Evolutionary conservation across 345 rosid species (phyloP).

Genomic region (Conringia planisiliqua): DNA sequence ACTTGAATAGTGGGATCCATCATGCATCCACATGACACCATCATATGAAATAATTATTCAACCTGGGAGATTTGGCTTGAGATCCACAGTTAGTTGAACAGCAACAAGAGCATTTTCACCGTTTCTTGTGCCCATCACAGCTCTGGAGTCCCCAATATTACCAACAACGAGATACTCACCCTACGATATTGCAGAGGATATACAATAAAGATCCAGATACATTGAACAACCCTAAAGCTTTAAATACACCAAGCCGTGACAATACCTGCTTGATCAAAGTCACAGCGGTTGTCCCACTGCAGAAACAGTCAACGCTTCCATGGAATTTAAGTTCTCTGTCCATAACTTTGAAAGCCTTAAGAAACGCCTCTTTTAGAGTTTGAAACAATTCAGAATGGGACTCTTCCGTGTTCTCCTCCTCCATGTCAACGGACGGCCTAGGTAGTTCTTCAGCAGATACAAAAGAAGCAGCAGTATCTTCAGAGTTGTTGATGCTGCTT

Average conservation of each 20-base stretch:
- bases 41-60: constrained; percentile 4
- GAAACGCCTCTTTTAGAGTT: constrained; percentile 73
- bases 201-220: neutral
- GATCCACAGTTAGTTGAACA: constrained; percentile 95
- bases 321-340: constrained; percentile 87
- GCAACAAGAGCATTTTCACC: constrained; percentile 63
- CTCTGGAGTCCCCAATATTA: constrained; percentile 96
- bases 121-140: constrained; percentile 77
- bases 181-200: constrained; percentile 34
- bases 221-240: neutral
- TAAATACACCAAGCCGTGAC: neutral
- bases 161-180: constrained; percentile 77
- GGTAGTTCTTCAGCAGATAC: constrained; percentile 67
- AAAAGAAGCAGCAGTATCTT: constrained; percentile 42
- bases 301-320: constrained; percentile 71
- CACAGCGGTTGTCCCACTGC: constrained; percentile 99
- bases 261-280: constrained; percentile 87
- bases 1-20: neutral
- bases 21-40: neutral
- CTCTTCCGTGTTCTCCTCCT: constrained; percentile 44
- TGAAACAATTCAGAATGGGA: constrained; percentile 47
- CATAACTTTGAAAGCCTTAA: constrained; percentile 90
- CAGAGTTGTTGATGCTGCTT: constrained; percentile 50
- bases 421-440: constrained; percentile 48
- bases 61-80: constrained; percentile 98